A percentile compares a stretch with the other conserved stretches of the same genome.
phyloP scores from a whole-genome alignment of 257 asterid species.

The Petunia axillaris region DNA sequence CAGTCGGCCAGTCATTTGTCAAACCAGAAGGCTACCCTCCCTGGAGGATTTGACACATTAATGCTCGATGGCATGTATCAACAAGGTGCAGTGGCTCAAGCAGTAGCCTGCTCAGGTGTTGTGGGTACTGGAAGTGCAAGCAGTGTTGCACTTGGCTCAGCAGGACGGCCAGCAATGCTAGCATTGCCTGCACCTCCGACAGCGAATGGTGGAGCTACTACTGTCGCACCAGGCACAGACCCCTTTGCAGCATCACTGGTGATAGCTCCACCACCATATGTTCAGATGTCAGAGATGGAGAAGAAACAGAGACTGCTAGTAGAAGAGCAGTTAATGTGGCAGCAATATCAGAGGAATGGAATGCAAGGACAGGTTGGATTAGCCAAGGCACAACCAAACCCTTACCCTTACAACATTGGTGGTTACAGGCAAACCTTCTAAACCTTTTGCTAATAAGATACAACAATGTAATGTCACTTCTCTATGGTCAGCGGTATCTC shows the following conservation, averaged over 20 bases:
- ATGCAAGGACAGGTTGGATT: slow-evolving; percentile 76
- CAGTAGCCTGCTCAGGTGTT: slow-evolving; percentile 63
- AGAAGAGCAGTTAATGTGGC: slow-evolving; percentile 92
- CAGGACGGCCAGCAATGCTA: slow-evolving; percentile 81
- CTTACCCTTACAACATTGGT: slow-evolving; percentile 50
- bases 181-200: slow-evolving; percentile 86
- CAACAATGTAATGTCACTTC: slow-evolving; percentile 3
- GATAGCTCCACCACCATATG: slow-evolving; percentile 80
- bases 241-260: slow-evolving; percentile 73
- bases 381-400: slow-evolving; percentile 42
- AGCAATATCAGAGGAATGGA: slow-evolving; percentile 78
- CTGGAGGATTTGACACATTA: slow-evolving; percentile 66
- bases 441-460: slow-evolving; percentile 21
- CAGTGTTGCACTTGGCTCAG: slow-evolving; percentile 81
- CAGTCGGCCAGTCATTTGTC: slow-evolving; percentile 74
- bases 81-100: slow-evolving; percentile 63
- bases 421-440: slow-evolving; percentile 49
- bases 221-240: slow-evolving; percentile 28
- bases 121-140: slow-evolving; percentile 81
- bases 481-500: slow-evolving; percentile 14
- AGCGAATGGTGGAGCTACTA: slow-evolving; percentile 33
- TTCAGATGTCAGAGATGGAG: slow-evolving; percentile 96
- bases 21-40: slow-evolving; percentile 63
- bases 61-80: slow-evolving; percentile 89
- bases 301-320: slow-evolving; percentile 69